Evolutionary conservation across 2,329 filamentous ascomycete species (phyloP).

Genomic region (Didymella pomorum): DNA sequence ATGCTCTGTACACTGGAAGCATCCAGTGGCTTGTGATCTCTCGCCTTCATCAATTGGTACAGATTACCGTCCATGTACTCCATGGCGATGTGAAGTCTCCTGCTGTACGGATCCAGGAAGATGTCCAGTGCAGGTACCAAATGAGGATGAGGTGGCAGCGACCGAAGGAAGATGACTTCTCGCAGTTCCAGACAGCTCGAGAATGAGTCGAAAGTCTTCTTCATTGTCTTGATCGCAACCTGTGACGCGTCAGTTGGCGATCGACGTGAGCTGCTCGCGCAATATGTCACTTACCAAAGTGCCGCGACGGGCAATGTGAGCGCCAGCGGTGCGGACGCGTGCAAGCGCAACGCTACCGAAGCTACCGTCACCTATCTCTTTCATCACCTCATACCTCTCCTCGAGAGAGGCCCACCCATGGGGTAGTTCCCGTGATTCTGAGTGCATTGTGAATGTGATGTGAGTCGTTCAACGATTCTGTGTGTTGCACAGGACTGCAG

Average conservation of each 20-base stretch:
- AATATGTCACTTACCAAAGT: slow-evolving; percentile 76
- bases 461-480: slow-evolving; percentile 25
- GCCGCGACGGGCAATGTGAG: slow-evolving; percentile 85
- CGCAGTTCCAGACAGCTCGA: slow-evolving; percentile 88
- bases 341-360: slow-evolving; percentile 96
- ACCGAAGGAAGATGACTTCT: slow-evolving; percentile 95
- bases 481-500: slow-evolving; percentile 24
- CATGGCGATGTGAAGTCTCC: slow-evolving; percentile 98
- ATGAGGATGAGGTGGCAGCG: slow-evolving; percentile 85
- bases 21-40: slow-evolving; percentile 93
- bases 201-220: slow-evolving; percentile 97
- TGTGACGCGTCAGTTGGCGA: slow-evolving; percentile 53
- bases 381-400: slow-evolving; percentile 95
- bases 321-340: slow-evolving; percentile 87
- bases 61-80: slow-evolving; percentile 99
- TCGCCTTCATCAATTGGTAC: slow-evolving; percentile 98
- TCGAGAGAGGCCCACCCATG: slow-evolving; percentile 77
- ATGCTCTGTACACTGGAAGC: slow-evolving; percentile 95
- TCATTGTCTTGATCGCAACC: slow-evolving; percentile 99
- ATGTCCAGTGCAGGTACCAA: slow-evolving; percentile 98
- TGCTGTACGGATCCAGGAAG: slow-evolving; percentile 93
- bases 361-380: slow-evolving; percentile 98
- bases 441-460: slow-evolving; percentile 64
- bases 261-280: slow-evolving; percentile 17
- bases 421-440: slow-evolving; percentile 76